phyloP scores from a whole-genome alignment of 257 asterid species.

The Lavandula angustifolia region DNA sequence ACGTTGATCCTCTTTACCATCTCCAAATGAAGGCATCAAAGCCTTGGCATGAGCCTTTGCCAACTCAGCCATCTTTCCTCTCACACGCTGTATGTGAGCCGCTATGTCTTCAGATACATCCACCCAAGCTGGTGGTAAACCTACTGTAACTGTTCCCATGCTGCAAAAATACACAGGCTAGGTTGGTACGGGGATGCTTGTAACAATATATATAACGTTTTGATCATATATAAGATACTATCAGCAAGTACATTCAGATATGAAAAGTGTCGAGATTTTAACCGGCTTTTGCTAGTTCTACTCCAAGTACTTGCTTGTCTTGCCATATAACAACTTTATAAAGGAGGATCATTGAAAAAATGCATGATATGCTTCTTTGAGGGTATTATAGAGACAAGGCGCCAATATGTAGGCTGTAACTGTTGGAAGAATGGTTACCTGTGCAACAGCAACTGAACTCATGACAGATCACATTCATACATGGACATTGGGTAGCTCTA shows the following conservation, averaged over 20 bases:
- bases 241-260: constrained; percentile 16
- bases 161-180: constrained; percentile 41
- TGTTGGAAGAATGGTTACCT: background rate
- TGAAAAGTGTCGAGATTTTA: background rate
- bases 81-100: constrained; percentile 69
- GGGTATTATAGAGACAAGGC: background rate
- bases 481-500: background rate
- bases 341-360: background rate
- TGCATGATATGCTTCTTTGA: background rate
- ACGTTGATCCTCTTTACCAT: constrained; percentile 95
- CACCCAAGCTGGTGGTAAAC: constrained; percentile 99
- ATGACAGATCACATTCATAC: background rate
- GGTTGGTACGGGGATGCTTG: constrained; percentile 9
- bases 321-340: constrained; percentile 19
- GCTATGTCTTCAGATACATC: constrained; percentile 94
- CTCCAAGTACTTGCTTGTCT: constrained; percentile 1
- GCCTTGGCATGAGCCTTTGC: constrained; percentile 99
- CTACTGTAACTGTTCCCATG: constrained; percentile 82
- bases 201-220: constrained; percentile 3
- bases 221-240: constrained; percentile 3
- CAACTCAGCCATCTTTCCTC: constrained; percentile 80
- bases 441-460: background rate
- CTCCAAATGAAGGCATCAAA: constrained; percentile 98
- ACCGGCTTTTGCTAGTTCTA: background rate
- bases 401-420: background rate